Evolutionary conservation across 192 early-diverging fungal species (phyloP).

Genomic region (Anaeromyces robustus): DNA sequence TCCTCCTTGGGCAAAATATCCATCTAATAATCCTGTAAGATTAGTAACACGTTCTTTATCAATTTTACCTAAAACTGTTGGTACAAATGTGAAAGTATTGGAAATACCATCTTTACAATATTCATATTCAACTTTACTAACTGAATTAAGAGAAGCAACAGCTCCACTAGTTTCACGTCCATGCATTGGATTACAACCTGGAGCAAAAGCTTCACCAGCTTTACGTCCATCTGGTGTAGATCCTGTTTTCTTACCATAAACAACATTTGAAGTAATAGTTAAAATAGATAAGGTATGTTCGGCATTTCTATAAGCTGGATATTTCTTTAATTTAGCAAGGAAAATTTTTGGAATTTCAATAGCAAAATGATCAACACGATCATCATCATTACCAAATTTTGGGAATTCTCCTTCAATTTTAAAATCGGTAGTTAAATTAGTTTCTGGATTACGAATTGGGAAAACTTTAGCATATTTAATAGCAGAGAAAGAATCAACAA

Average conservation of each 20-base stretch:
- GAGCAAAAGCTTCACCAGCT: slow-evolving; percentile 6
- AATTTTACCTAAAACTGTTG: slow-evolving; percentile 3
- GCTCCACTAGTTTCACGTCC: slow-evolving; percentile 7
- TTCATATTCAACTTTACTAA: slow-evolving; percentile 9
- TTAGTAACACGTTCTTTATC: slow-evolving; percentile 1
- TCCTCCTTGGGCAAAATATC: slow-evolving; percentile 4
- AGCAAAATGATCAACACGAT: slow-evolving; percentile 7
- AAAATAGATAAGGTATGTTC: slow-evolving; percentile 7
- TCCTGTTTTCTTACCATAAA: slow-evolving; percentile 10
- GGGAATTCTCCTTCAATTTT: slow-evolving; percentile 9
- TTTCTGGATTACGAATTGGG: slow-evolving; percentile 12
- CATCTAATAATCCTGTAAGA: slow-evolving; percentile 1
- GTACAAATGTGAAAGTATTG: slow-evolving; percentile 9
- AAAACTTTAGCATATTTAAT: slow-evolving; percentile 9
- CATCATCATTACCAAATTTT: neutral
- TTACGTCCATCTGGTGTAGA: slow-evolving; percentile 9
- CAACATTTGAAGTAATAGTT: slow-evolving; percentile 9
- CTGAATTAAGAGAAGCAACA: slow-evolving; percentile 8
- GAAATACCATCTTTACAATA: slow-evolving; percentile 10
- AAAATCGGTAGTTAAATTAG: slow-evolving; percentile 9
- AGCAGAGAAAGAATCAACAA: slow-evolving; percentile 9
- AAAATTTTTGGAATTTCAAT: slow-evolving; percentile 7
- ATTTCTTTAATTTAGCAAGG: slow-evolving; percentile 6
- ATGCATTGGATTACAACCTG: slow-evolving; percentile 10
- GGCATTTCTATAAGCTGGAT: slow-evolving; percentile 8